A percentile compares a stretch with the other conserved stretches of the same genome.
Evolutionary conservation across 2,329 filamentous ascomycete genomes (phyloP).

Genomic region (Aspergillus sp.): DNA sequence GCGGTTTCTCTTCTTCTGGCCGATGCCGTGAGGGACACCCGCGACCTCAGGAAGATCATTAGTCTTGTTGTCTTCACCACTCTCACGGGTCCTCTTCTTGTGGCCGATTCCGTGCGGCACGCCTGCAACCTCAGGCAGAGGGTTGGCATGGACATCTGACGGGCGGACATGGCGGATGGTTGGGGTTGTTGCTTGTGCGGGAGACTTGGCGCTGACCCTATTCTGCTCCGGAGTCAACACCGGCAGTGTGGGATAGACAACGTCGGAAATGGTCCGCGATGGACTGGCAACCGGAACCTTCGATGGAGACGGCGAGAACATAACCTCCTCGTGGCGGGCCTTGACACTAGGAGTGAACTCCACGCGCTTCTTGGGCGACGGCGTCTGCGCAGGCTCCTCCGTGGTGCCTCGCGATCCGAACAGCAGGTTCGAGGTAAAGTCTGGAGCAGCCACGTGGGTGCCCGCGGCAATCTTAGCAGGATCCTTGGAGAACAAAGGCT

Average conservation of each 20-base stretch:
- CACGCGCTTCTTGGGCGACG: conserved; percentile 75
- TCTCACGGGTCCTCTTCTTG: conserved; percentile 39
- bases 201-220: conserved; percentile 10
- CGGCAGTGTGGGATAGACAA: conserved; percentile 42
- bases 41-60: conserved; percentile 20
- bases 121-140: conserved; percentile 35
- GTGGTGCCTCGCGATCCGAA: conserved; percentile 39
- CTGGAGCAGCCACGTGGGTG: conserved; percentile 52
- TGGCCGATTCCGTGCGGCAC: conserved; percentile 43
- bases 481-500: conserved; percentile 62
- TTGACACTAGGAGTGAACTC: conserved; percentile 76
- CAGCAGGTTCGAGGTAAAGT: conserved; percentile 54
- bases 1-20: conserved; percentile 45
- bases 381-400: conserved; percentile 57
- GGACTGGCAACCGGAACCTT: conserved; percentile 35
- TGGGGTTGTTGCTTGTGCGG: conserved; percentile 26
- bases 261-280: conserved; percentile 28
- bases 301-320: conserved; percentile 45
- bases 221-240: conserved; percentile 39
- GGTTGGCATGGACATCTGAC: conserved; percentile 27
- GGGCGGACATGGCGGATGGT: conserved; percentile 46
- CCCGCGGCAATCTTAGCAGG: conserved; percentile 61
- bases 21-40: conserved; percentile 40
- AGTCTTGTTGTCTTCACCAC: conserved; percentile 19
- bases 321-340: conserved; percentile 27